Evolutionary conservation across 768 basidiomycete genomes (phyloP).

Genomic region (Candolleomyces eurysporus): DNA sequence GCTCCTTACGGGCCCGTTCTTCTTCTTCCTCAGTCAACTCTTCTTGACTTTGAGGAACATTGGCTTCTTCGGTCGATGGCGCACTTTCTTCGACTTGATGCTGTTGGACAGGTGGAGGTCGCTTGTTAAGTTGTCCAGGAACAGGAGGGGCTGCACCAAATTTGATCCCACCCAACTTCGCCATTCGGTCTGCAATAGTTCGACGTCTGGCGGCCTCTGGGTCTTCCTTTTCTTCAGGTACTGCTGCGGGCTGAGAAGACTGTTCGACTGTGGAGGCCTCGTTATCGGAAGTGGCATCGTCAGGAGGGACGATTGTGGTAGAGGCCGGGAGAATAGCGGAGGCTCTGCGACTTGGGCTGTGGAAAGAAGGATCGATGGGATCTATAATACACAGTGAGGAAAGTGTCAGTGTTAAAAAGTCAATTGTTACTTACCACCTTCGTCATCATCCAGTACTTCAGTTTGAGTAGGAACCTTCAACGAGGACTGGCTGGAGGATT

Average conservation of each 20-base stretch:
- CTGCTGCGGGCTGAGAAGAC: conserved; percentile 3
- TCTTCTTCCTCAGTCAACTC: conserved; percentile 56
- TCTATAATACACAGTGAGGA: conserved; percentile 35
- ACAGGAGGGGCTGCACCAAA: conserved; percentile 67
- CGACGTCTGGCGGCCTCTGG: conserved; percentile 53
- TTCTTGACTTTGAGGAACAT: conserved; percentile 16
- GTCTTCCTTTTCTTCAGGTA: conserved; percentile 33
- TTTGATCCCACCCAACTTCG: conserved; percentile 81
- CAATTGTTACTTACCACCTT: conserved; percentile 49
- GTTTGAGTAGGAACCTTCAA: conserved; percentile 23
- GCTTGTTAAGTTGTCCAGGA: conserved; percentile 24
- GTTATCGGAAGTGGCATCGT: neutral
- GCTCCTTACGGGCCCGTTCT: conserved; percentile 53
- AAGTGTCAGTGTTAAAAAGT: neutral
- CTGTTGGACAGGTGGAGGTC: conserved; percentile 34
- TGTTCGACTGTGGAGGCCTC: neutral
- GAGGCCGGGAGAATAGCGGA: conserved; percentile 27
- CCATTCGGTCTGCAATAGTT: conserved; percentile 94
- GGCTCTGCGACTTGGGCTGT: conserved; percentile 45
- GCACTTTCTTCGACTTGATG: conserved; percentile 12
- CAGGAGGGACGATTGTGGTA: neutral
- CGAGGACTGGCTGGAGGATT: conserved; percentile 9
- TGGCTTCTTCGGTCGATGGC: conserved; percentile 20
- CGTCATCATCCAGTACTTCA: conserved; percentile 59
- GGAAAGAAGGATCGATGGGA: conserved; percentile 67